Conservation (phyloP, 2,329 filamentous ascomycete species). For the Ascosphaera apis region DNA sequence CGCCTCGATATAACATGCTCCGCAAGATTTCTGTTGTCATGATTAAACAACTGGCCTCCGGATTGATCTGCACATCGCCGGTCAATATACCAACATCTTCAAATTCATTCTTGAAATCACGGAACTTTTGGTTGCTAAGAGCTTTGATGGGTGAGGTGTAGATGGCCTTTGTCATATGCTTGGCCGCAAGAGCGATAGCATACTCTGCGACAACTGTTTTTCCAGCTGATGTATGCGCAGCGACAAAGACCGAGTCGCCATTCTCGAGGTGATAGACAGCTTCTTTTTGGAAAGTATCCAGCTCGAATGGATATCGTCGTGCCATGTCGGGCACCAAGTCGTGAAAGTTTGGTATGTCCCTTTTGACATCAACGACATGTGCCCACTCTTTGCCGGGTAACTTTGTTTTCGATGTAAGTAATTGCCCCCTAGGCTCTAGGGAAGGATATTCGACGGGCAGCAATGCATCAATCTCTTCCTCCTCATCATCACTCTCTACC, state of each 20-base stretch:
- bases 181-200: slow-evolving; percentile 84
- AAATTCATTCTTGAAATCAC: slow-evolving; percentile 75
- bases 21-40: slow-evolving; percentile 98
- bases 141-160: slow-evolving; percentile 98
- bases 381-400: slow-evolving; percentile 78
- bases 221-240: slow-evolving; percentile 88
- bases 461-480: slow-evolving; percentile 55
- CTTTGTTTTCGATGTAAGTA: slow-evolving; percentile 47
- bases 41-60: slow-evolving; percentile 91
- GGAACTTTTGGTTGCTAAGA: slow-evolving; percentile 93
- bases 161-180: slow-evolving; percentile 98
- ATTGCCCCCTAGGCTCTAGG: slow-evolving; percentile 56
- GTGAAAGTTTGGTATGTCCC: slow-evolving; percentile 78
- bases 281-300: slow-evolving; percentile 96
- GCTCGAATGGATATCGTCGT: slow-evolving; percentile 83
- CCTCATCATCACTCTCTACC: slow-evolving; percentile 15
- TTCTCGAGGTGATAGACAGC: slow-evolving; percentile 92
- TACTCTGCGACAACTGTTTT: slow-evolving; percentile 98
- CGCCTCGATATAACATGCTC: slow-evolving; percentile 93
- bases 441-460: slow-evolving; percentile 85
- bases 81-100: slow-evolving; percentile 94
- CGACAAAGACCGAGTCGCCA: slow-evolving; percentile 93
- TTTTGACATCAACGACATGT: slow-evolving; percentile 90
- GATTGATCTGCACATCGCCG: slow-evolving; percentile 92
- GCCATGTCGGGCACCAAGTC: slow-evolving; percentile 95